Conservation (phyloP, 202 grass and related monocot species). For the Dendrocalamus latiflorus region DNA sequence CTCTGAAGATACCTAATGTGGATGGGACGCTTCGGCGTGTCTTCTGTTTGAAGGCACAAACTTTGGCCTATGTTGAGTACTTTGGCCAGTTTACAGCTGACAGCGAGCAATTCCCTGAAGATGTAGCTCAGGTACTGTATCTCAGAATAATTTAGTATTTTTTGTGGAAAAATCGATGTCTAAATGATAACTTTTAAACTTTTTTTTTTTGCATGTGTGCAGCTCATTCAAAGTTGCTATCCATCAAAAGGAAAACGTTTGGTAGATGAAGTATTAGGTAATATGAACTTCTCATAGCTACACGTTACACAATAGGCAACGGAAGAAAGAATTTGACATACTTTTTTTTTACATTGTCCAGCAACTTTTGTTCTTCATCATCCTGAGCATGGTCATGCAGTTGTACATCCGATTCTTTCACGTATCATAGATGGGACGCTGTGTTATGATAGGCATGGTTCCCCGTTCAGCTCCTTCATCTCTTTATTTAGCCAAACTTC, state of each 20-base stretch:
- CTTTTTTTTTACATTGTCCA: constrained; percentile 36
- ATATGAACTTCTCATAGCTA: constrained; percentile 14
- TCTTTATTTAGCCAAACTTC: constrained; percentile 88
- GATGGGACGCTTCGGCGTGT: neutral
- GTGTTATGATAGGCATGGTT: constrained; percentile 66
- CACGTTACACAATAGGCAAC: neutral
- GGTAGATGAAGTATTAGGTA: constrained; percentile 99
- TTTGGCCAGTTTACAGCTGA: constrained; percentile 96
- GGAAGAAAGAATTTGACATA: constrained; percentile 28
- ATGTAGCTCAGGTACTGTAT: constrained; percentile 80
- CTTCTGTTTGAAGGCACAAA: constrained; percentile 70
- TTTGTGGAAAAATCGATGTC: neutral
- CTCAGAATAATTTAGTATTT: constrained; percentile 7
- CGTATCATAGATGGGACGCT: constrained; percentile 92
- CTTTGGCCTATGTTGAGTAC: constrained; percentile 93
- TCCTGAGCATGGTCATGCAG: constrained; percentile 94
- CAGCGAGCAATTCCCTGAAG: constrained; percentile 87
- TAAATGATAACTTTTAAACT: neutral
- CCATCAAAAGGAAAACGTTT: constrained; percentile 82
- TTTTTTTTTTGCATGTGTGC: constrained; percentile 27
- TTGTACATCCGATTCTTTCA: constrained; percentile 98
- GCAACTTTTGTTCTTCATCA: constrained; percentile 99
- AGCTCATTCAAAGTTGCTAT: constrained; percentile 95
- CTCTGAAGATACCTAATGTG: neutral
- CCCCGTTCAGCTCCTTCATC: constrained; percentile 92